Evolutionary conservation across 2,329 filamentous ascomycete species (phyloP), one percentile per base, ranked within the genome.

Genomic region (Cladosporium sp.): DNA sequence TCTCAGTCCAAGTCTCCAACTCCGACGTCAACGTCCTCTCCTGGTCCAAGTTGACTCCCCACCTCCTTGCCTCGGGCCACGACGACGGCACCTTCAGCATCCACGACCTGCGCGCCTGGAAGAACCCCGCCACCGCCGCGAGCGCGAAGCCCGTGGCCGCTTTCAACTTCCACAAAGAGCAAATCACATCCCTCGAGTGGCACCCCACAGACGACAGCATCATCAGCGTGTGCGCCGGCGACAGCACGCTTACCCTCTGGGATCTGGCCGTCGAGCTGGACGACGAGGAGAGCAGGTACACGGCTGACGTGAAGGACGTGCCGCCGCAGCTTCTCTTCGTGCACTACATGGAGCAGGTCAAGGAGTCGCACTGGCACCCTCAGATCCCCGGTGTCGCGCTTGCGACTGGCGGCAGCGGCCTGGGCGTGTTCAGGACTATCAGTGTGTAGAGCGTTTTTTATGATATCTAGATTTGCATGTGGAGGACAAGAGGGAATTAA

Each of bases 201-300:
- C 94, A 98, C 79, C 94, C 95, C 2, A 94, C 92, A 1, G 95
- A 99, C 75, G 94, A 99, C 83, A 96, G 91, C 77, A 96, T 98
- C 74, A 88, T 99, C 18, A 91, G 92, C 2, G 93, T 98, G 51
- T 94, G 92, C 26, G 92, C 92, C 0, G 95, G 90, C 54, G 95
- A 99, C 79, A 94, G 93, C 80, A 98, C 94, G 0, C 87, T 98
- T 36, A 97, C 95, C 1, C 82, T 98, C 36, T 98, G 95, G 95
- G 95, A 99, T 86, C 80, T 99, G 76, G 93, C 93, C 0, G 95
- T 98, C 66, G 95, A 99, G 83, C 78, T 98, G 68, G 95, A 99
- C 73, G 95, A 98, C 76, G 95, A 99, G 80, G 95, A 98, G 84
- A 96, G 90, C 80, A 92, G 89, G 77, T 92, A 96, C 74, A 93